A percentile compares a stretch with the other conserved stretches of the same genome.
Evolutionary conservation across 805 yeast genomes (phyloP).

Genomic region (Candida dendrica): DNA sequence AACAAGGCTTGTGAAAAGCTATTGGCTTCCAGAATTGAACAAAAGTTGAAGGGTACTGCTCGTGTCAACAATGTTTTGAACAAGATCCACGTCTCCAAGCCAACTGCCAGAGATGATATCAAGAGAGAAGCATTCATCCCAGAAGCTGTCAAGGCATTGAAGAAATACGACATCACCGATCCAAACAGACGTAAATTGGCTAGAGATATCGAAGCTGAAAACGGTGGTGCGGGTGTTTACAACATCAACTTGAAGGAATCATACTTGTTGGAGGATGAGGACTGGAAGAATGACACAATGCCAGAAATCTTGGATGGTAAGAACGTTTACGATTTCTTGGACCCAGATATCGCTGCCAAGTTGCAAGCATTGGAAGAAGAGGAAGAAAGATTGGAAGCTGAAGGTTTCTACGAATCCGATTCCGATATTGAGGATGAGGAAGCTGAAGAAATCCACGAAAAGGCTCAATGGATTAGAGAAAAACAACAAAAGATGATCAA

Average conservation of each 20-base stretch:
- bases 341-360: slow-evolving; percentile 90
- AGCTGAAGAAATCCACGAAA: slow-evolving; percentile 62
- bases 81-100: slow-evolving; percentile 91
- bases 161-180: slow-evolving; percentile 70
- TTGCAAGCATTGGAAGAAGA: slow-evolving; percentile 94
- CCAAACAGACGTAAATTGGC: slow-evolving; percentile 78
- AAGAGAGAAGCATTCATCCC: slow-evolving; percentile 80
- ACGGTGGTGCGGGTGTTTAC: slow-evolving; percentile 98
- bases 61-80: slow-evolving; percentile 84
- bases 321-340: slow-evolving; percentile 95
- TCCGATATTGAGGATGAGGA: slow-evolving; percentile 63
- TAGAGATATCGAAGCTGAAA: slow-evolving; percentile 84
- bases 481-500: slow-evolving; percentile 91
- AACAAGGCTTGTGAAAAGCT: slow-evolving; percentile 96
- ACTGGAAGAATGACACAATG: slow-evolving; percentile 96
- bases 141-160: slow-evolving; percentile 52
- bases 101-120: slow-evolving; percentile 81
- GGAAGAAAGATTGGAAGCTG: slow-evolving; percentile 87
- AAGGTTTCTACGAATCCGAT: slow-evolving; percentile 94
- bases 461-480: slow-evolving; percentile 93
- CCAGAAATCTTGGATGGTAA: slow-evolving; percentile 95
- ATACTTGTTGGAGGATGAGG: slow-evolving; percentile 88
- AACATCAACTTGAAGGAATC: slow-evolving; percentile 90
- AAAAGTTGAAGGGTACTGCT: slow-evolving; percentile 87
- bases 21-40: slow-evolving; percentile 92